These are phyloP conservation scores for Phytophthora agathidicida DNA, from an alignment of 352 stramenopile species.

Conservation along the genomic window DNA sequence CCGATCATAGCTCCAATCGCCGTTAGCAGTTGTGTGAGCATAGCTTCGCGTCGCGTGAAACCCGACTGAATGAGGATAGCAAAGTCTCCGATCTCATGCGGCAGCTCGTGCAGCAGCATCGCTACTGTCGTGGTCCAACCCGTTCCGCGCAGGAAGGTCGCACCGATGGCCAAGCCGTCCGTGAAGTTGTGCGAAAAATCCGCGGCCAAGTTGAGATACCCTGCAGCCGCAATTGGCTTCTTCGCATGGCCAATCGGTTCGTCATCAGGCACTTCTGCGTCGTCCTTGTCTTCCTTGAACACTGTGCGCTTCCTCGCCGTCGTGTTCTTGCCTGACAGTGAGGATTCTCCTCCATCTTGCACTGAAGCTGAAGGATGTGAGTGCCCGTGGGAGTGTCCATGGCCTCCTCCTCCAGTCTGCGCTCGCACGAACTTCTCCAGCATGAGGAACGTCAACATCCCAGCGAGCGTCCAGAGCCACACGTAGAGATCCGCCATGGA, in stretches of 20 bases:
- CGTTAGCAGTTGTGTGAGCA: conserved; percentile 92
- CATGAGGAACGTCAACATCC: conserved; percentile 79
- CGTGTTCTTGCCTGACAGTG: conserved; percentile 10
- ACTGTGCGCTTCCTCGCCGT: conserved; percentile 42
- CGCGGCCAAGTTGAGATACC: conserved; percentile 91
- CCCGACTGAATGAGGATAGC: conserved; percentile 92
- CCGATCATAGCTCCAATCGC: conserved; percentile 92
- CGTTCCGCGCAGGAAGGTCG: conserved; percentile 83
- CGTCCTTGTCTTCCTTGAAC: conserved; percentile 44
- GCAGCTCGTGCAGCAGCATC: conserved; percentile 92
- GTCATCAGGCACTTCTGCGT: conserved; percentile 23
- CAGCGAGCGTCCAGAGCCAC: conserved; percentile 80
- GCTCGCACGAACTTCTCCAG: conserved; percentile 84
- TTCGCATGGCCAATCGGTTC: conserved; percentile 21
- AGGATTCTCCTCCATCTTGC: conserved; percentile 22
- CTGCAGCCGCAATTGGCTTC: conserved; percentile 74
- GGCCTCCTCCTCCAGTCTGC: conserved; percentile 46
- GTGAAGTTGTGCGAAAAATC: conserved; percentile 95
- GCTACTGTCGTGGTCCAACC: conserved; percentile 87
- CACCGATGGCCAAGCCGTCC: conserved; percentile 93
- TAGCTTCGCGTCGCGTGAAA: conserved; percentile 89
- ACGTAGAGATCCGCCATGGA: conserved; percentile 66
- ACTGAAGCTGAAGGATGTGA: conserved; percentile 30
- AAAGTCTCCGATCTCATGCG: conserved; percentile 94
- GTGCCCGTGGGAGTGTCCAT: conserved; percentile 47